Evolutionary conservation across 805 yeast species (phyloP).

Genomic region (Maudiozyma bulderi): DNA sequence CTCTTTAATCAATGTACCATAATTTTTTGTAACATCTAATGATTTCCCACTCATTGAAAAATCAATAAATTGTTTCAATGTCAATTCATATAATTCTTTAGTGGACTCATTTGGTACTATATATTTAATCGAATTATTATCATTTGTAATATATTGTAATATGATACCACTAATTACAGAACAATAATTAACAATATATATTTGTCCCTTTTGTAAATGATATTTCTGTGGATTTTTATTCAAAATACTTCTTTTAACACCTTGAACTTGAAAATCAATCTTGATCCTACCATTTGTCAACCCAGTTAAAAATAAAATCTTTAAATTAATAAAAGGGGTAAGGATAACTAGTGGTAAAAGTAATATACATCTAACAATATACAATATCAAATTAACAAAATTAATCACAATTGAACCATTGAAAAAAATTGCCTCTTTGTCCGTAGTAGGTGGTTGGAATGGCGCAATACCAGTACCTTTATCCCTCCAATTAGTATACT

Average conservation of each 20-base stretch:
- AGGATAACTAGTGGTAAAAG: not conserved
- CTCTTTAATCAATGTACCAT: not conserved
- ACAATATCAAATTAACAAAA: not conserved
- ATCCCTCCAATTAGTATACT: constrained; percentile 77
- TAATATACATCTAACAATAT: not conserved
- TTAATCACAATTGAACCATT: not conserved
- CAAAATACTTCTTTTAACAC: constrained; percentile 32
- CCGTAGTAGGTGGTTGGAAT: constrained; percentile 48
- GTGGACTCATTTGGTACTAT: constrained; percentile 14
- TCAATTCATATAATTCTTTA: constrained; percentile 9
- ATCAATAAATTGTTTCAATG: constrained; percentile 9
- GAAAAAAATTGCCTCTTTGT: constrained; percentile 2
- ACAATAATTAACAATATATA: constrained; percentile 41
- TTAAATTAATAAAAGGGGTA: not conserved
- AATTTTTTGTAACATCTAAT: constrained; percentile 7
- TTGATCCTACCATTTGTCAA: constrained; percentile 3
- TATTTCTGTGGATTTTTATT: constrained; percentile 7
- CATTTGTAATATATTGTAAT: constrained; percentile 20
- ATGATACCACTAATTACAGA: constrained; percentile 39
- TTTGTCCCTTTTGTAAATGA: constrained; percentile 32
- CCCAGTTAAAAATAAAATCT: not conserved
- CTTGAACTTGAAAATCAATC: constrained; percentile 33
- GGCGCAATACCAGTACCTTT: constrained; percentile 93
- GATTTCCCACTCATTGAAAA: constrained; percentile 20
- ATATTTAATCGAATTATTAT: constrained; percentile 13